Conservation (phyloP, 2,329 filamentous ascomycete genomes). For the Claviceps africana region DNA sequence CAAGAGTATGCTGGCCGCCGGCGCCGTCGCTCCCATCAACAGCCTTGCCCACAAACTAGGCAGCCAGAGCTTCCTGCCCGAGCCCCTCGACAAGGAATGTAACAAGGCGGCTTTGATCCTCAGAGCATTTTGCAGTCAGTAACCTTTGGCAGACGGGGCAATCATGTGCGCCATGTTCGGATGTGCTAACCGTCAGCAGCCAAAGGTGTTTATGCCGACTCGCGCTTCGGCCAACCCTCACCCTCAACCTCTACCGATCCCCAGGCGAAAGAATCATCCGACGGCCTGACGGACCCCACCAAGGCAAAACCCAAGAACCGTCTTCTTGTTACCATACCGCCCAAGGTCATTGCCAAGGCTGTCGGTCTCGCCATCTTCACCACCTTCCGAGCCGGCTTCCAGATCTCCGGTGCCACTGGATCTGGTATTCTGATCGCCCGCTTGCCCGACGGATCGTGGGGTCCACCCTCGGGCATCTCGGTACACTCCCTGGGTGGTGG, state of each 20-base stretch:
- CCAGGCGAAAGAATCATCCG: slow-evolving; percentile 15
- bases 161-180: background rate
- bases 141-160: background rate
- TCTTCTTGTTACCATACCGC: slow-evolving; percentile 39
- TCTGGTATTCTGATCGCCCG: slow-evolving; percentile 51
- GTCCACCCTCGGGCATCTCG: slow-evolving; percentile 68
- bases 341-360: slow-evolving; percentile 48
- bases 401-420: slow-evolving; percentile 51
- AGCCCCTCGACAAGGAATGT: slow-evolving; percentile 73
- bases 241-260: slow-evolving; percentile 18
- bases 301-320: slow-evolving; percentile 28
- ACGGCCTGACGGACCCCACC: slow-evolving; percentile 17
- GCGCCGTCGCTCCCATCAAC: slow-evolving; percentile 61
- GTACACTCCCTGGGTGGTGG: slow-evolving; percentile 68
- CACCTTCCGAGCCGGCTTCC: slow-evolving; percentile 51
- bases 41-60: slow-evolving; percentile 69
- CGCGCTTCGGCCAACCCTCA: slow-evolving; percentile 13
- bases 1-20: slow-evolving; percentile 19
- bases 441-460: slow-evolving; percentile 55
- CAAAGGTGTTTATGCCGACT: slow-evolving; percentile 37
- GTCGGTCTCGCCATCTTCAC: slow-evolving; percentile 61
- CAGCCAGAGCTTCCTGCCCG: slow-evolving; percentile 75
- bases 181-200: slow-evolving; percentile 17
- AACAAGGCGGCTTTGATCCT: slow-evolving; percentile 82
- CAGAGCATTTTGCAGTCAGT: slow-evolving; percentile 69